phyloP scores from a whole-genome alignment of 148 eudicot genomes.

The Diospyros lotus region DNA sequence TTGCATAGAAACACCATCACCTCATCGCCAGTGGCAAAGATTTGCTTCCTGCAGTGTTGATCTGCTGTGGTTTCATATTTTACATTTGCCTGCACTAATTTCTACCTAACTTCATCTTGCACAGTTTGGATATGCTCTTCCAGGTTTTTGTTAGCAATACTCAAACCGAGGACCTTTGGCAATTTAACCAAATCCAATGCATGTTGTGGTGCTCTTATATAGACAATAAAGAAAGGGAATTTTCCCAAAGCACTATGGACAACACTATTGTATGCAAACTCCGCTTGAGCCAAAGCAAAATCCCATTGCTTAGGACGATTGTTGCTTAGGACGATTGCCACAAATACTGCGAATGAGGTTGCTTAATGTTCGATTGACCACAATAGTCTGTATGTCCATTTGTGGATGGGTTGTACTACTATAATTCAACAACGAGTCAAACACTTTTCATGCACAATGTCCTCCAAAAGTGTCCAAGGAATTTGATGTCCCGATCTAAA shows the following conservation, averaged over 20 bases:
- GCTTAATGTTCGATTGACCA: not conserved
- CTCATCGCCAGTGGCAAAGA: not conserved
- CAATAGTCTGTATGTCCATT: not conserved
- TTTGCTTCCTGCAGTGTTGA: not conserved
- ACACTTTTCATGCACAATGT: not conserved
- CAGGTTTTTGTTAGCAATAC: not conserved
- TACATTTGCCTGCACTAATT: not conserved
- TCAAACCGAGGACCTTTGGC: not conserved
- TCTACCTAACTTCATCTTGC: not conserved
- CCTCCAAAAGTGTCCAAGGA: not conserved
- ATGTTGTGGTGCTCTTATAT: not conserved
- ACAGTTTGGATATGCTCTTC: not conserved
- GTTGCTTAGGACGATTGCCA: not conserved
- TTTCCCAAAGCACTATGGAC: not conserved
- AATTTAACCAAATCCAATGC: not conserved
- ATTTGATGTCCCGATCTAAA: not conserved
- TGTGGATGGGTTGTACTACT: not conserved
- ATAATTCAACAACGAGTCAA: not conserved
- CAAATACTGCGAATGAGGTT: constrained; percentile 2
- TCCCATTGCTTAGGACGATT: not conserved
- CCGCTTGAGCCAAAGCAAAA: not conserved
- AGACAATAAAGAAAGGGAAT: constrained; percentile 1
- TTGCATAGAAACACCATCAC: constrained; percentile 6
- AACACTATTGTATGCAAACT: constrained; percentile 7
- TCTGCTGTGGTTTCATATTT: not conserved